Conservation (phyloP, 495 filamentous ascomycete species). For the Neurospora discreta region DNA sequence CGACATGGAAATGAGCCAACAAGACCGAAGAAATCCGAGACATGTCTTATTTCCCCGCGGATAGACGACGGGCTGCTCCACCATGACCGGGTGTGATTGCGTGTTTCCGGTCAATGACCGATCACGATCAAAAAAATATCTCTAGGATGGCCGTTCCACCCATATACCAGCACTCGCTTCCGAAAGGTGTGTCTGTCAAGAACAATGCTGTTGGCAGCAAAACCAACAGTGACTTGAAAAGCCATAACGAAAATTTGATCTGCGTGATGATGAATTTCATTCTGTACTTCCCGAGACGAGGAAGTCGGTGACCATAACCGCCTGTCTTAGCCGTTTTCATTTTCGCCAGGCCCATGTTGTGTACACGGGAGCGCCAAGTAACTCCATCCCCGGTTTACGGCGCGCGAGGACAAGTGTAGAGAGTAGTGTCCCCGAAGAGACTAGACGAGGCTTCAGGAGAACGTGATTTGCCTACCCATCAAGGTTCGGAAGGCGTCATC, state of each 20-base stretch:
- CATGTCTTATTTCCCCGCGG: not conserved
- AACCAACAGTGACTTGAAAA: not conserved
- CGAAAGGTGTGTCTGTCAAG: not conserved
- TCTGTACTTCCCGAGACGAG: not conserved
- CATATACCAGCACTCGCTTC: not conserved
- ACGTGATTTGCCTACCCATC: slow-evolving; percentile 44
- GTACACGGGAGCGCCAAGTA: not conserved
- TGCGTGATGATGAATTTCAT: not conserved
- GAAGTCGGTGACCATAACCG: not conserved
- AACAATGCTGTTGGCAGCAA: not conserved
- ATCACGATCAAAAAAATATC: not conserved
- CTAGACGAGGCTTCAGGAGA: slow-evolving; percentile 16
- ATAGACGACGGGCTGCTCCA: not conserved
- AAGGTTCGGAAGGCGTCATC: slow-evolving; percentile 45
- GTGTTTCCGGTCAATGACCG: not conserved
- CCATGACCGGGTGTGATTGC: not conserved
- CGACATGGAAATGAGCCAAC: not conserved
- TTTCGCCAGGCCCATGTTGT: not conserved
- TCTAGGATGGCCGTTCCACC: not conserved
- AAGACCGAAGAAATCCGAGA: not conserved
- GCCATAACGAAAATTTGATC: not conserved
- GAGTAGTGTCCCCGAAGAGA: not conserved
- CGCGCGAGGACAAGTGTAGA: not conserved
- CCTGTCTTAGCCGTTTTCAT: not conserved
- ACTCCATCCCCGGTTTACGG: not conserved